Conservation (phyloP, 1,284 basidiomycete genomes). For the Anthracocystis walkeri region DNA sequence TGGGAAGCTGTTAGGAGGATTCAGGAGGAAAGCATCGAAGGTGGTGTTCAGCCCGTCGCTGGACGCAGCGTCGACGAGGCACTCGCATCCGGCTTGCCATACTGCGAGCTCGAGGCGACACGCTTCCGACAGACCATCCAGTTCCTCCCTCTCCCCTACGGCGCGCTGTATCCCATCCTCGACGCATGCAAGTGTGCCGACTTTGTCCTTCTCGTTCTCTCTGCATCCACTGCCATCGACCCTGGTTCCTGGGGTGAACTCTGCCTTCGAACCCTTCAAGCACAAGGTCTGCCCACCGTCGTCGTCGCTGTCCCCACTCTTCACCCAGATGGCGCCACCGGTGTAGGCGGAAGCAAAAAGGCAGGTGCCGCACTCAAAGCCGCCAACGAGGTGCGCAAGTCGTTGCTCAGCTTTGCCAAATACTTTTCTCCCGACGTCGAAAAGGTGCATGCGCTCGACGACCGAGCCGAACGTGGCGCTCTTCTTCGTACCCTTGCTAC, state of each 20-base stretch:
- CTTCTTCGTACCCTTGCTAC: constrained; percentile 73
- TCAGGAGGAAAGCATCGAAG: constrained; percentile 77
- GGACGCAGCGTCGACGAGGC: constrained; percentile 60
- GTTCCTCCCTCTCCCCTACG: constrained; percentile 76
- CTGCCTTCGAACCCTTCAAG: constrained; percentile 81
- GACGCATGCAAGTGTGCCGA: constrained; percentile 91
- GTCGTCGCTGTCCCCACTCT: constrained; percentile 74
- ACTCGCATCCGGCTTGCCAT: constrained; percentile 21
- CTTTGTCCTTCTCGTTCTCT: constrained; percentile 87
- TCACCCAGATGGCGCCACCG: constrained; percentile 41
- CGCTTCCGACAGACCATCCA: constrained; percentile 90
- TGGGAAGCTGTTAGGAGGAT: constrained; percentile 75
- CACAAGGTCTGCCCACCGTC: constrained; percentile 78
- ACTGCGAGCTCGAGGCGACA: constrained; percentile 73
- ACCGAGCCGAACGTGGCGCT: constrained; percentile 76
- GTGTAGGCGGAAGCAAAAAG: constrained; percentile 50
- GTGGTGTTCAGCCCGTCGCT: constrained; percentile 66
- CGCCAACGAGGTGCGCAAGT: constrained; percentile 64
- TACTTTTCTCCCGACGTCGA: constrained; percentile 92
- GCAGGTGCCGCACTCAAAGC: constrained; percentile 53
- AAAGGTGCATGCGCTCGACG: constrained; percentile 74
- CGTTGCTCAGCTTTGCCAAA: constrained; percentile 75
- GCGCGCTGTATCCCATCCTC: constrained; percentile 79
- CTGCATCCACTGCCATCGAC: constrained; percentile 83
- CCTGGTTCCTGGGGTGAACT: constrained; percentile 81